Evolutionary conservation across 2,329 filamentous ascomycete genomes (phyloP).

Genomic region (Fusarium bulbicola): DNA sequence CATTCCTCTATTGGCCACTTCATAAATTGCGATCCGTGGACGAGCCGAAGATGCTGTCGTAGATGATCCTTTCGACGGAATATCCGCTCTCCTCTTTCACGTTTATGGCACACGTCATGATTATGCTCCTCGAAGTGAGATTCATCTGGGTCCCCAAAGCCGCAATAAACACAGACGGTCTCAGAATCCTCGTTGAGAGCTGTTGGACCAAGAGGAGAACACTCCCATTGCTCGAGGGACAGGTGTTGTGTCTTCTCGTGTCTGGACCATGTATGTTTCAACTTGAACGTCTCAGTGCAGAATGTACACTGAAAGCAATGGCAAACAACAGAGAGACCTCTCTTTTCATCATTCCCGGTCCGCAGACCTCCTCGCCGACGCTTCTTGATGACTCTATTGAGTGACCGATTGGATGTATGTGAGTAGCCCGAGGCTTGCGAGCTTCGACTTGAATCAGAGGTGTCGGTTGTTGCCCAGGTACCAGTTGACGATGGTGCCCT

Average conservation of each 20-base stretch:
- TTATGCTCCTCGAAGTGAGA: constrained; percentile 51
- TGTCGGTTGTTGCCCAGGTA: background rate
- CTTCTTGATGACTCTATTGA: background rate
- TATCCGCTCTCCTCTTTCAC: constrained; percentile 46
- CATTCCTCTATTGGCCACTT: constrained; percentile 56
- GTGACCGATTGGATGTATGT: background rate
- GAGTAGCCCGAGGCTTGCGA: background rate
- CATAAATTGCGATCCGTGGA: constrained; percentile 52
- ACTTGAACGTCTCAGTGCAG: constrained; percentile 56
- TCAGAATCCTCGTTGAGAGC: constrained; percentile 52
- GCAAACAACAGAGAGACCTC: background rate
- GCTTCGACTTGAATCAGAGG: constrained; percentile 2
- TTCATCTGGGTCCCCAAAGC: constrained; percentile 41
- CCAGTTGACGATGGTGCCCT: constrained; percentile 26
- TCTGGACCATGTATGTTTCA: constrained; percentile 57
- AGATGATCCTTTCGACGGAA: constrained; percentile 57
- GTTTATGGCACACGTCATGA: constrained; percentile 56
- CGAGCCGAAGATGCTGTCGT: constrained; percentile 53
- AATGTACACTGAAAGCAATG: constrained; percentile 54
- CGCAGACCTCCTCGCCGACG: background rate
- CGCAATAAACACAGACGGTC: constrained; percentile 51
- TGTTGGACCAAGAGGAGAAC: constrained; percentile 47
- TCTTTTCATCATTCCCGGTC: background rate
- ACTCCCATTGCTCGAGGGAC: constrained; percentile 59
- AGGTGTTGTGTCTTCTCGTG: constrained; percentile 60